phyloP scores from a whole-genome alignment of 2,329 filamentous ascomycete species.

The Aspergillus ochraceus region DNA sequence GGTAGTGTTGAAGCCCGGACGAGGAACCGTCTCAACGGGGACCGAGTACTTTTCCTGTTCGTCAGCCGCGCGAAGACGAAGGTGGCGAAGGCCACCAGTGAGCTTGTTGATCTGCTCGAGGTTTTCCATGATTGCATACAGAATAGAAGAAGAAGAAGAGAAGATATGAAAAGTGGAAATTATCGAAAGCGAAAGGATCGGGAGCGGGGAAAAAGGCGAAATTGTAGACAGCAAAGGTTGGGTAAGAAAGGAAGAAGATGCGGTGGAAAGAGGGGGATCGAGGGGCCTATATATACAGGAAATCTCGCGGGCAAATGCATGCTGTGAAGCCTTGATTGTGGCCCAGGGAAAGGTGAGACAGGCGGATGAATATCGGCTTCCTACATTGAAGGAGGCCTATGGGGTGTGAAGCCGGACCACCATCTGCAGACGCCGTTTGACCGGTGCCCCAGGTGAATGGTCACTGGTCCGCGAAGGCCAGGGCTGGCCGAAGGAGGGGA shows the following conservation, averaged over 20 bases:
- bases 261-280: neutral
- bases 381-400: conserved; percentile 12
- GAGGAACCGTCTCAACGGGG: conserved; percentile 38
- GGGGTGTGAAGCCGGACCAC: conserved; percentile 16
- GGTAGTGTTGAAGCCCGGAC: conserved; percentile 59
- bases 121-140: conserved; percentile 18
- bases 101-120: conserved; percentile 23
- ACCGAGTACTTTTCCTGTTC: conserved; percentile 31
- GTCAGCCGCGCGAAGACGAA: conserved; percentile 30
- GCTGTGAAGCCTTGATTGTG: conserved; percentile 12
- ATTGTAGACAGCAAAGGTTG: neutral
- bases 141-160: conserved; percentile 7
- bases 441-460: conserved; percentile 10
- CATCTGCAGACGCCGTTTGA: conserved; percentile 15
- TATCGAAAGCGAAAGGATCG: neutral
- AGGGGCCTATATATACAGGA: conserved; percentile 13
- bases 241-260: conserved; percentile 1
- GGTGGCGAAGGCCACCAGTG: conserved; percentile 23
- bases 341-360: conserved; percentile 11
- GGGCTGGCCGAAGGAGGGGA: neutral
- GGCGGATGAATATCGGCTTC: conserved; percentile 16
- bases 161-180: neutral
- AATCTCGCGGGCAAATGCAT: neutral
- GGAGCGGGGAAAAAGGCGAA: neutral
- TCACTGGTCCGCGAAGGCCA: neutral